Base-by-base conservation (phyloP, 169 alveolate species). In the Eimeria brunetti region DNA sequence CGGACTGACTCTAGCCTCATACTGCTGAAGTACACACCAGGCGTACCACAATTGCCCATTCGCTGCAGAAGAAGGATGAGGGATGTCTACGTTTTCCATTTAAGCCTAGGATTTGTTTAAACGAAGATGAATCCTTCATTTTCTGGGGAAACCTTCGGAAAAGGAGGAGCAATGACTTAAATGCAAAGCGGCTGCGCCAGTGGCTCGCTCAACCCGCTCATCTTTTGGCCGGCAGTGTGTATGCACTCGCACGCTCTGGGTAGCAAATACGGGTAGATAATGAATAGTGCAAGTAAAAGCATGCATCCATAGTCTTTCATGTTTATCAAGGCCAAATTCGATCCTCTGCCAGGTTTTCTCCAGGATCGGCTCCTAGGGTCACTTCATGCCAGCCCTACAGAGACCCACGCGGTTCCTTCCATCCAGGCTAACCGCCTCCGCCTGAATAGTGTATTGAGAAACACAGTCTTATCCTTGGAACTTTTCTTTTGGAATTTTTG, bases 341-440 rank as follows among this genome's bases (percentile, higher is more conserved):
- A 7, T 18, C 53, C 0, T 73, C 16, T 73, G 56, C 0, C 53
- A 6, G 7, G 33, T 12, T 38, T 38, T 16, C 67, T 78, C 1
- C 64, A 11, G 24, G 51, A 44, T 49, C 88, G 67, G 6, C 67
- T 30, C 69, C 16, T 38, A 12, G 76, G 90, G 90, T 83, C 90
- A 83, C 90, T 36, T 56, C 75, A 58, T 4, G 51, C 49, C 64
- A 83, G 90, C 51, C 90, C 90, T 75, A 83, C 90, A 83, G 51
- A 16, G 51, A 83, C 73, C 53, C 76, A 30, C 22, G 51, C 56
- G 16, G 90, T 53, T 56, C 44, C 30, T 56, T 83, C 90, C 75
- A 51, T 49, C 46, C 56, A 0, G 36, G 12, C 88, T 27, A 33
- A n/a, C 41, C 67, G 22, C 44, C 46, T n/a, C 88, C 24, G n/a